Evolutionary conservation across 306 rosid species (phyloP), one percentile per base, ranked within the genome.

Genomic region (Herpetospermum pedunculosum): DNA sequence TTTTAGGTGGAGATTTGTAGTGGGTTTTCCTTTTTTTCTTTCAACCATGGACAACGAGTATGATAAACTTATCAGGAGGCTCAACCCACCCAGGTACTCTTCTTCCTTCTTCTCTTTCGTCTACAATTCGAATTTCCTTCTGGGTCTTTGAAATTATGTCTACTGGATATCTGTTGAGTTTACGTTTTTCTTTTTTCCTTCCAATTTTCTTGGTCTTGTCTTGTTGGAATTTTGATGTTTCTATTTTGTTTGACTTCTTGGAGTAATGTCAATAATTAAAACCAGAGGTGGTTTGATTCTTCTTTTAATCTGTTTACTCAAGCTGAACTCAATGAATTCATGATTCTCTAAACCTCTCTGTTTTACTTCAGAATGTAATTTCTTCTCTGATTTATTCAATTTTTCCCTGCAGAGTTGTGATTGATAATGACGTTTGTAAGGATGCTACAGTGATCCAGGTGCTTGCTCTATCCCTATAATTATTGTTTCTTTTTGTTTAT

Each of bases 371-470:
- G 46, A 71, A 29, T 16, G n/a, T 19, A 29, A 72, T 49, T 73
- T 37, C 47, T 77, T 53, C 68, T 75, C 70, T 70, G 75, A 75
- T 83, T 70, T 74, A 13, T 43, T 60, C 5, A 15, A 4, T 60
- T 78, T 38, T 80, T 73, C 72, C 49, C 73, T 79, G 84, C 86
- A 93, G 98, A 81, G 97, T 93, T 81, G 97, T 93, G 79, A 89
- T 93, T 71, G 96, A 93, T 70, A 91, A 93, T 80, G 84, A 88
- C 78, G 78, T 88, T 57, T 85, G 96, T 40, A 80, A 84, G 81
- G 86, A 86, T 77, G 89, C 97, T 46, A 93, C 98, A 44, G 87
- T 93, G 46, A 91, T 93, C 65, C 83, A 84, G 97, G 98, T 91
- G 73, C 65, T 28, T 40, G 50, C n/a, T n/a, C n/a, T n/a, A n/a